A percentile compares a stretch with the other conserved stretches of the same genome.
These are phyloP conservation scores for Colletotrichum phormii DNA, from an alignment of 2,329 filamentous ascomycete species.

Conservation along the genomic window DNA sequence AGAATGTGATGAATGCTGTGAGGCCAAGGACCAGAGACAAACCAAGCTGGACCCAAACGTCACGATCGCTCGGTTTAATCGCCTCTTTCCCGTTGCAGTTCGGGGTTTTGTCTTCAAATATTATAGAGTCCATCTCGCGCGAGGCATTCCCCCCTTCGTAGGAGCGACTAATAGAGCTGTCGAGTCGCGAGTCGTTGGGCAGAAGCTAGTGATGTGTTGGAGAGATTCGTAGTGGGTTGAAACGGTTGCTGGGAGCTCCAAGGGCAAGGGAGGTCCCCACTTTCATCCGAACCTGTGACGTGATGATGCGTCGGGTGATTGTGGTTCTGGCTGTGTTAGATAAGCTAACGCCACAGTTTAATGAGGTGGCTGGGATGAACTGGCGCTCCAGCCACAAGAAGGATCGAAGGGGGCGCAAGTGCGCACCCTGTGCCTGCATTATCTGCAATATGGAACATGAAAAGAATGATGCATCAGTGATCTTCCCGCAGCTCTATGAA, in stretches of 20 bases:
- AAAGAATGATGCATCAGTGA: too few species aligned
- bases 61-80: constrained; percentile 40
- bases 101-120: constrained; percentile 20
- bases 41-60: constrained; percentile 73
- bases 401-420: neutral
- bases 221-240: constrained; percentile 6
- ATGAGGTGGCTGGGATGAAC: neutral
- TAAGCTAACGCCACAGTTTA: neutral
- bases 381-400: neutral
- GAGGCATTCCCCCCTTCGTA: constrained; percentile 1
- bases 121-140: constrained; percentile 31
- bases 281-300: constrained; percentile 34
- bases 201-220: constrained; percentile 13
- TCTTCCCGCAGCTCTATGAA: neutral
- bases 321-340: neutral
- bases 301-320: constrained; percentile 30
- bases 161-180: neutral
- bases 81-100: constrained; percentile 41
- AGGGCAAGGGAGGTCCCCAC: constrained; percentile 26
- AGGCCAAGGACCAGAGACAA: constrained; percentile 78
- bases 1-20: constrained; percentile 80
- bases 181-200: neutral
- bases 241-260: constrained; percentile 15
- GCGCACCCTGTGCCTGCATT: neutral
- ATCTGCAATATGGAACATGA: neutral